Conservation (phyloP, 2,329 filamentous ascomycete genomes). For the Grosmannia huntii region DNA sequence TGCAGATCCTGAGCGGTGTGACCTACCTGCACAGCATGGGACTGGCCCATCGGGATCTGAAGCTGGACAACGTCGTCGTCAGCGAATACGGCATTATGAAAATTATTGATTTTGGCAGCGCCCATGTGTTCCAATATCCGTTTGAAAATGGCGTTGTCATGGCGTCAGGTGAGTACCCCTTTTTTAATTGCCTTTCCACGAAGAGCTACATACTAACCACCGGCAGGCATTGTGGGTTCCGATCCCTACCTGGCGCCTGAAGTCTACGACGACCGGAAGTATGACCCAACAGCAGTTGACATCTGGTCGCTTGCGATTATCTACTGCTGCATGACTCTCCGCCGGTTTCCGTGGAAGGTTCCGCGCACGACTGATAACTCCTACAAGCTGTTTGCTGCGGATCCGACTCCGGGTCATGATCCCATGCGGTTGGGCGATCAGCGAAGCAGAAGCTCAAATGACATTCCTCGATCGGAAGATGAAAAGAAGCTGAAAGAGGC, state of each 20-base stretch:
- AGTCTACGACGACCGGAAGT: constrained; percentile 86
- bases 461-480: constrained; percentile 32
- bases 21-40: constrained; percentile 93
- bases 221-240: constrained; percentile 54
- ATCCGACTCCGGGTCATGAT: constrained; percentile 63
- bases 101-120: constrained; percentile 96
- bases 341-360: constrained; percentile 94
- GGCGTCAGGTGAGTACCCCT: constrained; percentile 53
- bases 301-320: constrained; percentile 98
- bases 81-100: constrained; percentile 98
- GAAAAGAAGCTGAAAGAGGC: constrained; percentile 9
- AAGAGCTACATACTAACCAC: not conserved
- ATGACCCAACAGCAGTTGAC: constrained; percentile 87
- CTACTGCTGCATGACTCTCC: constrained; percentile 95
- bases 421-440: constrained; percentile 38
- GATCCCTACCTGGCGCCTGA: constrained; percentile 96
- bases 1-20: constrained; percentile 90
- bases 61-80: constrained; percentile 95
- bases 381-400: constrained; percentile 80
- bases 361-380: constrained; percentile 86
- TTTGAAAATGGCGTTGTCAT: constrained; percentile 82
- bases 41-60: constrained; percentile 85
- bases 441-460: constrained; percentile 43
- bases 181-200: not conserved
- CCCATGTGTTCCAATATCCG: constrained; percentile 92